phyloP scores from a whole-genome alignment of 116 monocot species.

The Dioscorea cayenensis region DNA sequence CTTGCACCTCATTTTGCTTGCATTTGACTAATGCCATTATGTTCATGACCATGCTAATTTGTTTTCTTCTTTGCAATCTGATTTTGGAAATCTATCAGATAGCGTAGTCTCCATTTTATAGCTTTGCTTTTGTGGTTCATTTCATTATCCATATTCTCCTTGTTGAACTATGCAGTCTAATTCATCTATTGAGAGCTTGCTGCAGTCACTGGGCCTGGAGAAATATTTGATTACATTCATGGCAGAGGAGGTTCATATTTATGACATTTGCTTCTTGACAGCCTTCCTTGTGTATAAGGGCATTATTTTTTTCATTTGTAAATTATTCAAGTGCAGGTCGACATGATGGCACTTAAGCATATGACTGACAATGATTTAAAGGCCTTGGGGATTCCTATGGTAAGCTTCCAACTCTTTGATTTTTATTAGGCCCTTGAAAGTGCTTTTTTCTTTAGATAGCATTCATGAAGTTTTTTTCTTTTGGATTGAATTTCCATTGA shows the following conservation, averaged over 20 bases:
- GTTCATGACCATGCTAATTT: no score
- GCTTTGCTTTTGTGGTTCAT: no score
- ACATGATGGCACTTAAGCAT: constrained; percentile 78
- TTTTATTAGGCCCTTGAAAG: no score
- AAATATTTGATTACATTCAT: constrained; percentile 86
- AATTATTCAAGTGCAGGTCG: constrained; percentile 36
- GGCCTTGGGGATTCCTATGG: constrained; percentile 92
- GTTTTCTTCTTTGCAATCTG: no score
- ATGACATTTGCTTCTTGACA: neutral
- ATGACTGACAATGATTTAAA: constrained; percentile 91
- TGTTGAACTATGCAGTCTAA: constrained; percentile 28
- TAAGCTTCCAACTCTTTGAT: constrained; percentile 14
- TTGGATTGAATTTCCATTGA: no score
- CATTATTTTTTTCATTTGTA: neutral
- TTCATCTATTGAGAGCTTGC: constrained; percentile 40
- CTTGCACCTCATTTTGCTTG: no score
- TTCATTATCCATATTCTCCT: no score
- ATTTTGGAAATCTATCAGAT: no score
- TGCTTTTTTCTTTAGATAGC: no score
- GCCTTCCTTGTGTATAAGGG: neutral
- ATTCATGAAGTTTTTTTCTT: no score
- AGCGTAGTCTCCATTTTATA: no score
- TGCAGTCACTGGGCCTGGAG: constrained; percentile 70
- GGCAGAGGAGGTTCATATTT: constrained; percentile 68
- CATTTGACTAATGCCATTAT: no score